Evolutionary conservation across 441 rosid species (phyloP).

Genomic region (Aquilaria agallochum): DNA sequence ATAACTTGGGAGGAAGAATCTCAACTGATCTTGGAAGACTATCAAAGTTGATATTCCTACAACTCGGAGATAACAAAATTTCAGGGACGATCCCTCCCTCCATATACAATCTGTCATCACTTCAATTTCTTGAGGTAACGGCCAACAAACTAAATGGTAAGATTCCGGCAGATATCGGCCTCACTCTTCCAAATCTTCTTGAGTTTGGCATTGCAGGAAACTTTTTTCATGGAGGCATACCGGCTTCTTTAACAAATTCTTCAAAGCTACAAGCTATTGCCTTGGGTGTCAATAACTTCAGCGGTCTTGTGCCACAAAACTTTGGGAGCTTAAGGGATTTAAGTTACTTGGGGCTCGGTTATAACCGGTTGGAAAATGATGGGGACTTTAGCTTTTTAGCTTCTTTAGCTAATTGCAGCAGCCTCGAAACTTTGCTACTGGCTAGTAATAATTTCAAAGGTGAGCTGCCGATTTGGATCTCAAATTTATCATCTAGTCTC

Average conservation of each 20-base stretch:
- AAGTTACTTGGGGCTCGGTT: not conserved
- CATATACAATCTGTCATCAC: not conserved
- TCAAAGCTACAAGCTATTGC: not conserved
- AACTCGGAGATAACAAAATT: not conserved
- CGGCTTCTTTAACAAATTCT: not conserved
- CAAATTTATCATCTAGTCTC: slow-evolving; percentile 2
- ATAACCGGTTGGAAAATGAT: not conserved
- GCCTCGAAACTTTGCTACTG: not conserved
- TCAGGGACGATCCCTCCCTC: not conserved
- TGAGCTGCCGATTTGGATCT: not conserved
- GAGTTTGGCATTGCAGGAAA: not conserved
- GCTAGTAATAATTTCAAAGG: not conserved
- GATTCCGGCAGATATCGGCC: not conserved
- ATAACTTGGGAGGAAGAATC: slow-evolving; percentile 9
- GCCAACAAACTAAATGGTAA: not conserved
- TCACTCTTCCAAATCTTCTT: not conserved
- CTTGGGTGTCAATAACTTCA: not conserved
- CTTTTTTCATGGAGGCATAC: not conserved
- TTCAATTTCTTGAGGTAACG: not conserved
- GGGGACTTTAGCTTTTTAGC: not conserved
- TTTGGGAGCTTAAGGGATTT: not conserved
- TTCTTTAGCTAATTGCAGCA: slow-evolving; percentile 9
- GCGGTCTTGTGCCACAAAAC: not conserved
- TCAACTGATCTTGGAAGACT: not conserved
- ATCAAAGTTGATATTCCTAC: not conserved